A percentile compares a stretch with the other conserved stretches of the same genome.
phyloP scores from a whole-genome alignment of 768 basidiomycete genomes.

The Suillus brevipes region DNA sequence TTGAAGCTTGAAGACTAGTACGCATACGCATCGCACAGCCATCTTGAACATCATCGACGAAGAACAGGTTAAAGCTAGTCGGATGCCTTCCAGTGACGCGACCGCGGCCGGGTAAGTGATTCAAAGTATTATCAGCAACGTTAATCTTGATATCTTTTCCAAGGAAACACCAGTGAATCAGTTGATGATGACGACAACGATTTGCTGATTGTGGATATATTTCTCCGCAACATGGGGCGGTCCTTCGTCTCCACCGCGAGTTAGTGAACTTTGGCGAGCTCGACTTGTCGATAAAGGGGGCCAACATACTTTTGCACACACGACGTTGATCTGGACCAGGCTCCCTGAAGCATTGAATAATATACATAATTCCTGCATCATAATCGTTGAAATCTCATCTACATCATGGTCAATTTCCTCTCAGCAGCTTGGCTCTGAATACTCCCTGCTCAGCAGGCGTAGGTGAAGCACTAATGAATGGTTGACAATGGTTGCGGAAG shows the following conservation, averaged over 20 bases:
- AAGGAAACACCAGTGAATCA: too few species aligned
- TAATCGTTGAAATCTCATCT: not conserved
- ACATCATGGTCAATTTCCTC: not conserved
- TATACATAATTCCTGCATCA: slow-evolving; percentile 21
- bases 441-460: not conserved
- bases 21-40: too few species aligned
- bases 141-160: too few species aligned
- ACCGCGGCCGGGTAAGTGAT: too few species aligned
- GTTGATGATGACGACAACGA: too few species aligned
- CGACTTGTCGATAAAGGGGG: not conserved
- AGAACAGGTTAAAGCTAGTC: too few species aligned
- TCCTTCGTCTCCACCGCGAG: not conserved
- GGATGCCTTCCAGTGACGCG: too few species aligned
- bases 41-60: too few species aligned
- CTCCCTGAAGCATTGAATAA: slow-evolving; percentile 24
- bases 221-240: not conserved
- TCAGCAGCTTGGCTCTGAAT: not conserved
- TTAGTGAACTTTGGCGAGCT: not conserved
- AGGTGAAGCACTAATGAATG: not conserved
- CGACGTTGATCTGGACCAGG: slow-evolving; percentile 8
- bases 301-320: slow-evolving; percentile 6
- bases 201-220: too few species aligned
- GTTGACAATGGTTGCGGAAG: not conserved
- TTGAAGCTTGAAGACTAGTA: too few species aligned
- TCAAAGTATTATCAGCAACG: too few species aligned